These are phyloP conservation scores for Spathaspora gorwiae DNA, from an alignment of 805 yeast genomes.

Conservation along the genomic window DNA sequence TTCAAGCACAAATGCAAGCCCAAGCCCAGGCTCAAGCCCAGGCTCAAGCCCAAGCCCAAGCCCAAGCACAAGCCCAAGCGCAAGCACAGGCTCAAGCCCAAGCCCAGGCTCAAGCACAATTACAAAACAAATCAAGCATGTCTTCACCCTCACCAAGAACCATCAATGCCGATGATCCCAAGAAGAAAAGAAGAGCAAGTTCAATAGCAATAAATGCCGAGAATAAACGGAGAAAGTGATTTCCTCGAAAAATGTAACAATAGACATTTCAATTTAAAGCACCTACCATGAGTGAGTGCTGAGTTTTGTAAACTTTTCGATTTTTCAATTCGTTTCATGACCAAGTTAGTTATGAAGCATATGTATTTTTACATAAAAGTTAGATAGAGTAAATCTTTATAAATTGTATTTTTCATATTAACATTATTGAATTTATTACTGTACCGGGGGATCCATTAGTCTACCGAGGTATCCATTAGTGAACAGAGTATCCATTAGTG, in stretches of 20 bases:
- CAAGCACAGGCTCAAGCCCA: background rate
- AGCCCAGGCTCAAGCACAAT: background rate
- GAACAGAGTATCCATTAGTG: too few species aligned
- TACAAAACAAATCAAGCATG: background rate
- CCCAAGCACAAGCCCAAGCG: slow-evolving; percentile 2
- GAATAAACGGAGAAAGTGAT: slow-evolving; percentile 9
- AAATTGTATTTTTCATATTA: too few species aligned
- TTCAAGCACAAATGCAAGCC: slow-evolving; percentile 4
- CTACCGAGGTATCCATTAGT: too few species aligned
- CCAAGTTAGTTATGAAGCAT: too few species aligned
- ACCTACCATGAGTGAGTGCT: too few species aligned
- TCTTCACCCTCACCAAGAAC: slow-evolving; percentile 12
- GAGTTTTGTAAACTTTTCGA: too few species aligned
- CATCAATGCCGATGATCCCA: slow-evolving; percentile 10
- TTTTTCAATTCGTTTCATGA: too few species aligned
- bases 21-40: slow-evolving; percentile 2
- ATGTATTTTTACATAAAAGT: too few species aligned
- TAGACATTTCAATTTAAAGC: too few species aligned
- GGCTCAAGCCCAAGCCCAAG: slow-evolving; percentile 7
- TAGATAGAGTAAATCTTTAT: too few species aligned
- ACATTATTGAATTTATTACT: too few species aligned
- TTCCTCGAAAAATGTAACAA: background rate
- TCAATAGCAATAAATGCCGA: slow-evolving; percentile 5
- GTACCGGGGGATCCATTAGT: too few species aligned
- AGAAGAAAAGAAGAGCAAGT: slow-evolving; percentile 13